Conservation (phyloP, 768 basidiomycete genomes). For the Boletus reticuloceps region DNA sequence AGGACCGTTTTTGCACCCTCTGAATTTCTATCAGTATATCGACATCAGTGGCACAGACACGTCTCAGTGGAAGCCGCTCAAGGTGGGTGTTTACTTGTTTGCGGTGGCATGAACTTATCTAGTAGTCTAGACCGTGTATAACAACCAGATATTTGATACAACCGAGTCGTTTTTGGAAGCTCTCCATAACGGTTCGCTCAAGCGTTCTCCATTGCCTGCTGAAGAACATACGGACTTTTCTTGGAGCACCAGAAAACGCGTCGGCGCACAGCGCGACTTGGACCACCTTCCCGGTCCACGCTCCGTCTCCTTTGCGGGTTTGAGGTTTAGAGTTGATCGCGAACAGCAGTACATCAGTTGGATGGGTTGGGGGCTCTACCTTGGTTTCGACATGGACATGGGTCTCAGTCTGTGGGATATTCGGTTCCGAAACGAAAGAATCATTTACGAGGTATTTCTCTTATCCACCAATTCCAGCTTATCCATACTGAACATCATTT, state of each 20-base stretch:
- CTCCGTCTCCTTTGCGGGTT: constrained; percentile 56
- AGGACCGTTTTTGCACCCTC: no score
- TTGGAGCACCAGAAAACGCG: constrained; percentile 48
- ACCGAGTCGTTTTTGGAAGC: constrained; percentile 50
- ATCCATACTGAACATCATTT: not conserved
- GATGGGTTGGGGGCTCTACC: constrained; percentile 65
- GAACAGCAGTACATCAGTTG: constrained; percentile 56
- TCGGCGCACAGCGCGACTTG: constrained; percentile 45
- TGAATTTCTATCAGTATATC: no score
- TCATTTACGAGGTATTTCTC: constrained; percentile 55
- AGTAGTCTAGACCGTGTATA: constrained; percentile 51
- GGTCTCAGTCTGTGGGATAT: constrained; percentile 60
- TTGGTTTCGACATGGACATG: constrained; percentile 67
- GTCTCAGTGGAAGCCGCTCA: no score
- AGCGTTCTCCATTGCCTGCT: constrained; percentile 34
- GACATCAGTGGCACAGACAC: no score
- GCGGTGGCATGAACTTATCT: constrained; percentile 22
- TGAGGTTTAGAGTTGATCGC: constrained; percentile 54
- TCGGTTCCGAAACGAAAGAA: constrained; percentile 52
- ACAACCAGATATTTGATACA: constrained; percentile 52
- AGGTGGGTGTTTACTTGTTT: no score
- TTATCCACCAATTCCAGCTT: no score
- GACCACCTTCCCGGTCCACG: constrained; percentile 66
- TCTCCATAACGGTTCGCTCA: constrained; percentile 51
- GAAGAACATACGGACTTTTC: constrained; percentile 34